These are phyloP conservation scores for Aspergillus fructus DNA, from an alignment of 2,329 filamentous ascomycete genomes.

Conservation along the genomic window DNA sequence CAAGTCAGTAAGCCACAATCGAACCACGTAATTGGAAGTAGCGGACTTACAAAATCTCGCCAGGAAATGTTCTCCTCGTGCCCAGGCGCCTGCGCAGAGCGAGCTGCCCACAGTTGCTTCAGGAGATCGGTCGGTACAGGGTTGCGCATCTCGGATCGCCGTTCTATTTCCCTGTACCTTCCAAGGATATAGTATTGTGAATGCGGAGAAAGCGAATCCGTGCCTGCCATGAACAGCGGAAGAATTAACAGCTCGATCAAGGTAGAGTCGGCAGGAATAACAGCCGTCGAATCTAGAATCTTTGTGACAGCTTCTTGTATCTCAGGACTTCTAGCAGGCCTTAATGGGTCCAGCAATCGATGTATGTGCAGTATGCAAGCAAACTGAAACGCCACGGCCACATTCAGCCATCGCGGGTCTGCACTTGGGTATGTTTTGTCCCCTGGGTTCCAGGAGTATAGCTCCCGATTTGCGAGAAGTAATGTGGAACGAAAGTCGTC, in stretches of 20 bases:
- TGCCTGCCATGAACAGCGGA: slow-evolving; percentile 31
- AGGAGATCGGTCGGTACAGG: slow-evolving; percentile 22
- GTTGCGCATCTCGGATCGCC: slow-evolving; percentile 27
- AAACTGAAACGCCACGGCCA: slow-evolving; percentile 28
- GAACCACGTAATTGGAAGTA: too few relatives aligned
- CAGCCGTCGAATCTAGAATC: slow-evolving; percentile 27
- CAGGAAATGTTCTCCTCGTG: slow-evolving; percentile 27
- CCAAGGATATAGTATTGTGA: slow-evolving; percentile 32
- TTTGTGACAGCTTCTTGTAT: slow-evolving; percentile 28
- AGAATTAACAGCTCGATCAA: slow-evolving; percentile 29
- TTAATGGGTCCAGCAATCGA: slow-evolving; percentile 24
- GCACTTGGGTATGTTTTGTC: slow-evolving; percentile 23
- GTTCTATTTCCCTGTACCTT: slow-evolving; percentile 25
- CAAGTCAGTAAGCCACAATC: not conserved
- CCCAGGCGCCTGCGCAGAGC: slow-evolving; percentile 18
- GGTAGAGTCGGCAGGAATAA: slow-evolving; percentile 21
- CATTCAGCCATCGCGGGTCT: slow-evolving; percentile 24
- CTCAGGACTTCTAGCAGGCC: slow-evolving; percentile 18
- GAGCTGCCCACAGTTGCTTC: slow-evolving; percentile 27
- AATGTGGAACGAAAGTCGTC: slow-evolving; percentile 21
- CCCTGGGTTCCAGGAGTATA: slow-evolving; percentile 24
- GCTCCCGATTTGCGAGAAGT: slow-evolving; percentile 17
- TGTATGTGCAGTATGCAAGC: slow-evolving; percentile 29
- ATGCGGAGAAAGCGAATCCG: slow-evolving; percentile 27
- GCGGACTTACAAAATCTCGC: slow-evolving; percentile 27